A percentile compares a stretch with the other conserved stretches of the same genome.
Evolutionary conservation across 306 rosid species (phyloP).

Genomic region (Leucaena leucocephala): DNA sequence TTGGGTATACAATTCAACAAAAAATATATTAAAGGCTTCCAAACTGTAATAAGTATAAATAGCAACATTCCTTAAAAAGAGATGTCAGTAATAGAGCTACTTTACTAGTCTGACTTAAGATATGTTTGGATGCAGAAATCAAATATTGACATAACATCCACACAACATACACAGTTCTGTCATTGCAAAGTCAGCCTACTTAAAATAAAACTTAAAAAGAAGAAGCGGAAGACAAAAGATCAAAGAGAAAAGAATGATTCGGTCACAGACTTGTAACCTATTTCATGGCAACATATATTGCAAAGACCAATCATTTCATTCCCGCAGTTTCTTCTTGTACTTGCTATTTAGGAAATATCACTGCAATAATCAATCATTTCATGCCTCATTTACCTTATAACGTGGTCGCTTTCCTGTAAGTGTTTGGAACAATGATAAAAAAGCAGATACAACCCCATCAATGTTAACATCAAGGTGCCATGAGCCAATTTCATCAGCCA

Average conservation of each 20-base stretch:
- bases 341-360: conserved; percentile 16
- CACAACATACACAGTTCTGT: background rate
- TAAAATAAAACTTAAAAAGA: conserved; percentile 9
- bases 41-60: conserved; percentile 18
- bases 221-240: background rate
- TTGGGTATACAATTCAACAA: conserved; percentile 1
- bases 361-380: conserved; percentile 11
- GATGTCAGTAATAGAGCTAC: background rate
- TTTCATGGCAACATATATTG: conserved; percentile 23
- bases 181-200: conserved; percentile 21
- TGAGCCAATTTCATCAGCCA: conserved; percentile 90
- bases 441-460: conserved; percentile 74
- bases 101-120: conserved; percentile 11
- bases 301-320: background rate
- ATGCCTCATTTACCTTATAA: conserved; percentile 68
- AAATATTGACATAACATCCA: conserved; percentile 4
- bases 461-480: conserved; percentile 96
- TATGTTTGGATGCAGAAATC: conserved; percentile 11
- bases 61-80: conserved; percentile 13
- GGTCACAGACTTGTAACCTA: background rate
- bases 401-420: conserved; percentile 80
- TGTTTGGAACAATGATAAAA: conserved; percentile 73
- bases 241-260: background rate
- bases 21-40: conserved; percentile 6
- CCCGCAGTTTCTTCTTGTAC: background rate